These are phyloP conservation scores for Purpureocillium lavendulum DNA, from an alignment of 2,329 filamentous ascomycete species.

Conservation along the genomic window DNA sequence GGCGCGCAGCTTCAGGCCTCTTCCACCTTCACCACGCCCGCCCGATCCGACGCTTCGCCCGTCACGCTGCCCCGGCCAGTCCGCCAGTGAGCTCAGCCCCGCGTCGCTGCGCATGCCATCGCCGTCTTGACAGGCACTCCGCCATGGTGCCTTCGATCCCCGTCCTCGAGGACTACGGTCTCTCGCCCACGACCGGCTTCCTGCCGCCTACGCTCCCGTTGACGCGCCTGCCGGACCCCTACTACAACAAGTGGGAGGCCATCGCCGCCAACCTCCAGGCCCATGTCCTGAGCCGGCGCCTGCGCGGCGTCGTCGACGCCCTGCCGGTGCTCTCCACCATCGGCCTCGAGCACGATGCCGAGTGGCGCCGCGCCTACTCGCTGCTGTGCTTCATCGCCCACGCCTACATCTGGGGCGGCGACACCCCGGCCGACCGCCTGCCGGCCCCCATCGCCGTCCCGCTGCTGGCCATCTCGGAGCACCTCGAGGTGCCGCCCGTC, in stretches of 20 bases:
- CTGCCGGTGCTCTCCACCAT: constrained; percentile 78
- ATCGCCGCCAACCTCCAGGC: constrained; percentile 79
- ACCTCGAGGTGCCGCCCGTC: constrained; percentile 81
- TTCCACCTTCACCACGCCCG: too few relatives aligned
- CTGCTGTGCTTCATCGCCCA: constrained; percentile 87
- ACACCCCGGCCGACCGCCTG: constrained; percentile 68
- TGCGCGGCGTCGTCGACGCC: constrained; percentile 70
- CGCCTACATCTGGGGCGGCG: constrained; percentile 93
- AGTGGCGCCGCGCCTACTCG: constrained; percentile 92
- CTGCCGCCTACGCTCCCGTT: constrained; percentile 75
- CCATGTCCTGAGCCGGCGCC: constrained; percentile 73
- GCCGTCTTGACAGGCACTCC: too few relatives aligned
- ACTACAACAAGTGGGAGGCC: constrained; percentile 93
- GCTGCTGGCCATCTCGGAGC: constrained; percentile 65
- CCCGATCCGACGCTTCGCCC: too few relatives aligned
- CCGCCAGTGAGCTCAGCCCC: too few relatives aligned
- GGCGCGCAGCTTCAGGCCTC: too few relatives aligned
- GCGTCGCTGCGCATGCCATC: too few relatives aligned
- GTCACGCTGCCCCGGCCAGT: too few relatives aligned
- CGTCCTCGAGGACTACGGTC: constrained; percentile 66
- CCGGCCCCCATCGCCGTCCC: constrained; percentile 79
- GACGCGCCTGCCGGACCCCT: constrained; percentile 72
- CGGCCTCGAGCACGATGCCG: constrained; percentile 71
- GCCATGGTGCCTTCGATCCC: constrained; percentile 56
- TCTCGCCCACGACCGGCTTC: constrained; percentile 75